Conservation (phyloP, 129 eudicot species). For the Pulicaria dysenterica region DNA sequence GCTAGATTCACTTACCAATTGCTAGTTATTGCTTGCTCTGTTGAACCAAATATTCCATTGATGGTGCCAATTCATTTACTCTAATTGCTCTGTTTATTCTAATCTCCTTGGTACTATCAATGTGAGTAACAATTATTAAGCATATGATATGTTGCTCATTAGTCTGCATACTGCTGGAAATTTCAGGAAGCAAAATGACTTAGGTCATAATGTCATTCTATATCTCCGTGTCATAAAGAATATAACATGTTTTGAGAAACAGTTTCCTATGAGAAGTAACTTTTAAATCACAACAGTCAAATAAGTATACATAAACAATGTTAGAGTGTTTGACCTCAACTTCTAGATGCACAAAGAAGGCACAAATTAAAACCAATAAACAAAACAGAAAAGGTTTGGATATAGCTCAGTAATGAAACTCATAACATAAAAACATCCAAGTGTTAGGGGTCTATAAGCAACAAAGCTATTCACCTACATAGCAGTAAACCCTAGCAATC, state of each 20-base stretch:
- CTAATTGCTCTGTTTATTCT: too few species aligned
- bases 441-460: slow-evolving; percentile 1
- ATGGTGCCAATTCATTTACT: too few species aligned
- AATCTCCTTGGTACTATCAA: too few species aligned
- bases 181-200: neutral
- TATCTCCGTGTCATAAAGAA: neutral
- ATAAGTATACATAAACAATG: neutral
- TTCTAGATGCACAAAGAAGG: slow-evolving; percentile 4
- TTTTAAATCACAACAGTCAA: slow-evolving; percentile 10
- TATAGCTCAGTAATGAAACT: neutral
- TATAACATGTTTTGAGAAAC: slow-evolving; percentile 2
- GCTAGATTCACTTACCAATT: too few species aligned
- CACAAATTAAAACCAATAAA: neutral
- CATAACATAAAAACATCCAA: neutral
- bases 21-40: too few species aligned
- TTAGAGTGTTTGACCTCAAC: slow-evolving; percentile 10
- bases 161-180: slow-evolving; percentile 79
- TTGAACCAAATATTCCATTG: too few species aligned
- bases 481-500: slow-evolving; percentile 74
- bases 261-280: neutral
- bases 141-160: slow-evolving; percentile 76
- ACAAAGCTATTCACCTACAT: slow-evolving; percentile 56
- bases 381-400: slow-evolving; percentile 21
- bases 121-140: too few species aligned
- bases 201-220: neutral